Evolutionary conservation across 139 green algal genomes (phyloP), one percentile per base, ranked within the genome.

Genomic region (Ettlia oleoabundans): DNA sequence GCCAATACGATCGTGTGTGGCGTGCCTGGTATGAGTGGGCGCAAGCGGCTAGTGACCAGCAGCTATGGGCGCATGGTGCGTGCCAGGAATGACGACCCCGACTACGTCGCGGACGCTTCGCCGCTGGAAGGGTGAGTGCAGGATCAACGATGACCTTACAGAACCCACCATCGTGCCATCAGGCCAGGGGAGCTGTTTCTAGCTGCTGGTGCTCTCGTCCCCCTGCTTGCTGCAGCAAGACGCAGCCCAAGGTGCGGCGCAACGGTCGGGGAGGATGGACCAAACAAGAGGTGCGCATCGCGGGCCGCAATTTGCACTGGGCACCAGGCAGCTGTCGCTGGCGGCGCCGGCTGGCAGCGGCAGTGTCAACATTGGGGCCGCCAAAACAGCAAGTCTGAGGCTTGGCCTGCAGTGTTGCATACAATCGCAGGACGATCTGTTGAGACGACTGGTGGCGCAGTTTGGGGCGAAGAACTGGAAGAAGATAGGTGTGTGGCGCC

Each of bases 391-490:
- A 52, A 43, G 35, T 24, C 52, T 55, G 21, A n/a, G 18, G 22
- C 62, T 42, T 65, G 70, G 32, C 13, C 8, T 43, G 6, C 33
- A 78, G 24, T 21, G 26, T 5, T 19, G 19, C 37, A 26, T 13
- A 40, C 21, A n/a, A 55, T 43, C 35, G 83, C 92, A 96, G 92
- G 93, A 97, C 67, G 93, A 96, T 28, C 83, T 94, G 35, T 88
- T 97, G 41, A 85, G 93, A 4, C 64, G 90, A 62, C 90, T 94
- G 55, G 93, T 97, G 61, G 74, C 89, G 19, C 76, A 89, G 33
- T 90, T 94, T 70, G 89, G 94, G 18, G 92, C 88, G 55, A 95
- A 93, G 78, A 95, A 95, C 78, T 97, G 93, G 93, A 96, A 96
- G 81, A 94, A 92, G 53, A 95, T 97, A 71, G 93, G 92, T 95